Percentiles rank a stretch among this genome's conserved stretches.
Conservation (phyloP, 2,329 filamentous ascomycete species). For the Talaromyces sp. region DNA sequence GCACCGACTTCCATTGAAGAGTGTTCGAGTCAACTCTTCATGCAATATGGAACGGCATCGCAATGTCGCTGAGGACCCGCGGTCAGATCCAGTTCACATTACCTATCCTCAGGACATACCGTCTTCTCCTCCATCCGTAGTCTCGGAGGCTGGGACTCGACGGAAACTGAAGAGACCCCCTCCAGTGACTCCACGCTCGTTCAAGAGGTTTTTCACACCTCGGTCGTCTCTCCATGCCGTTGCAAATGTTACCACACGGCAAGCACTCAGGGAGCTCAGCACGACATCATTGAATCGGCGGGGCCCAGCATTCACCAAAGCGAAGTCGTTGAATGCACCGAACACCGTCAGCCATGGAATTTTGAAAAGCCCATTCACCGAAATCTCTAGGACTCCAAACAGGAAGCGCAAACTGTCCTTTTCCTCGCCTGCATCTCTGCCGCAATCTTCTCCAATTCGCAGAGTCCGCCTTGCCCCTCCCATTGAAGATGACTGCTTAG, state of each 20-base stretch:
- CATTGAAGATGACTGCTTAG: conserved; percentile 30
- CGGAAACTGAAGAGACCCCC: conserved; percentile 44
- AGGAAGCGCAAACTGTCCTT: conserved; percentile 47
- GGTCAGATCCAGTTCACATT: conserved; percentile 17
- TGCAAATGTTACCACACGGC: conserved; percentile 40
- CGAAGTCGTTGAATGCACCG: conserved; percentile 25
- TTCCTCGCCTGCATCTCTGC: conserved; percentile 44
- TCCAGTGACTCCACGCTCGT: conserved; percentile 50
- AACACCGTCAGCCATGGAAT: conserved; percentile 22
- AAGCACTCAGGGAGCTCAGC: conserved; percentile 44
- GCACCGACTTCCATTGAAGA: not conserved
- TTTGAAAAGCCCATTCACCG: conserved; percentile 27
- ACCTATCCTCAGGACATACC: conserved; percentile 34
- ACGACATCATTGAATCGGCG: conserved; percentile 42
- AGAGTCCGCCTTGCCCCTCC: conserved; percentile 36
- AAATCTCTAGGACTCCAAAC: conserved; percentile 38
- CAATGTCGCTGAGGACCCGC: conserved; percentile 8
- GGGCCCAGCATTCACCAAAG: conserved; percentile 41
- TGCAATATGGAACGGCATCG: conserved; percentile 13
- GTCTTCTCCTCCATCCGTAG: conserved; percentile 42
- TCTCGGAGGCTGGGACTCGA: conserved; percentile 35
- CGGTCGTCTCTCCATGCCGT: conserved; percentile 38
- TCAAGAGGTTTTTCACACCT: conserved; percentile 50
- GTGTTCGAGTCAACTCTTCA: not conserved
- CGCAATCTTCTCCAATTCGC: conserved; percentile 49